Conservation (phyloP, 345 rosid species). For the Populus euphratica region DNA sequence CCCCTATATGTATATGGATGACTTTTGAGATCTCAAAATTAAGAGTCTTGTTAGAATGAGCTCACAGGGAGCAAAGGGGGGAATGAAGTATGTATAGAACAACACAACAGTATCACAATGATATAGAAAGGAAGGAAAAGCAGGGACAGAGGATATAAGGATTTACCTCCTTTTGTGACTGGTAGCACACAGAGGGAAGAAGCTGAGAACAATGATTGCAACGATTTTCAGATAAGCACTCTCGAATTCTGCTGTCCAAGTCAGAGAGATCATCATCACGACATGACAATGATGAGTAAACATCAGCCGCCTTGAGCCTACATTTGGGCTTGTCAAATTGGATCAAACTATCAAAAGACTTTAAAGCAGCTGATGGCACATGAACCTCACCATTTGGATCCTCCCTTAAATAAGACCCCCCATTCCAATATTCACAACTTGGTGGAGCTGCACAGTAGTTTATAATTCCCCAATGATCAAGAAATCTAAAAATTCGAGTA, state of each 20-base stretch:
- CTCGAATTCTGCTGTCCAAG: conserved; percentile 86
- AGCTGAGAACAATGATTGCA: conserved; percentile 80
- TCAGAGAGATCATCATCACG: conserved; percentile 54
- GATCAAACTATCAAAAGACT: conserved; percentile 96
- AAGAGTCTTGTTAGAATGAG: not conserved
- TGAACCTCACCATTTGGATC: conserved; percentile 82
- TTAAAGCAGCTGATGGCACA: conserved; percentile 88
- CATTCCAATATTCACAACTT: conserved; percentile 52
- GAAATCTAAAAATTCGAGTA: conserved; percentile 79
- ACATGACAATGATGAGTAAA: conserved; percentile 49
- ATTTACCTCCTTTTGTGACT: conserved; percentile 86
- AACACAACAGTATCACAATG: not conserved
- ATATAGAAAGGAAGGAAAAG: not conserved
- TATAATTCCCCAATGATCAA: conserved; percentile 97
- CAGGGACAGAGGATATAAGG: not conserved
- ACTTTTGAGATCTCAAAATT: not conserved
- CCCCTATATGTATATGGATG: not conserved
- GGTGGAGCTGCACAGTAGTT: conserved; percentile 72
- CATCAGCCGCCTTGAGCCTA: conserved; percentile 69
- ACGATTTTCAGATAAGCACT: conserved; percentile 68
- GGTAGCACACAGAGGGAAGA: conserved; percentile 58
- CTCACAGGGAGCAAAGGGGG: not conserved
- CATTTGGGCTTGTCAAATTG: conserved; percentile 93
- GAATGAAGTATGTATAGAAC: not conserved
- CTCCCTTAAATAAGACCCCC: conserved; percentile 65